Base-by-base conservation (phyloP, 306 rosid species). In the Cucurbita ficifolia region DNA sequence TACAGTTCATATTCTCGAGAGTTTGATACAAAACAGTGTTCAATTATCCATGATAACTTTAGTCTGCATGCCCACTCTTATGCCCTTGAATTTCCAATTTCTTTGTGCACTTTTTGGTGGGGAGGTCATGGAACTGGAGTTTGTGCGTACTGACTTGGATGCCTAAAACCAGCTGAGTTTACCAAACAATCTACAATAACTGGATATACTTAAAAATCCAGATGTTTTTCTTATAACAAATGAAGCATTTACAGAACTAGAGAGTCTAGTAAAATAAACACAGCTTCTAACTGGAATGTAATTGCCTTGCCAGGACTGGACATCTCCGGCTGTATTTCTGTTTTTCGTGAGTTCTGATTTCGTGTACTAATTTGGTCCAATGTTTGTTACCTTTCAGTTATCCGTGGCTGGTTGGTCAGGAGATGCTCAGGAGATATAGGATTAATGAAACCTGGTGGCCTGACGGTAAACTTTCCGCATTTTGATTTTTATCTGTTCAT, bases 351-450 rank as follows among this genome's bases (percentile, higher is more conserved):
- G 39, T 45, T 68, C 72, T 68, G 56, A 46, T 52, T 17, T 36
- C 55, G 4, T 74, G 12, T 43, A 70, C 79, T 65, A 35, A 73
- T 79, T 80, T 70, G 53, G 65, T 76, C 70, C 75, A 19, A 46
- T 58, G 64, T 70, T 42, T 22, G 52, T 13, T 56, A 62, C 65
- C 22, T 79, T 77, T 80, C 88, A 95, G 99, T 86, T 79, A 84
- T 88, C 63, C 97, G 97, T 78, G 97, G 99, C 61, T 95, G 90
- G 96, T 59, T 89, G 81, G 96, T 91, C 81, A 82, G 97, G 79
- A 83, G 87, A 87, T 91, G 86, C 89, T 95, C 97, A 51, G 92
- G 92, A 72, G 87, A 88, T 77, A 79, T 95, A 75, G 92, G 96
- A 68, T 80, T 84, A 40, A 49, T 81, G 84, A 86, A 83, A 76